Conservation (phyloP, 2,329 filamentous ascomycete genomes). For the Pestalotiopsis sp. region DNA sequence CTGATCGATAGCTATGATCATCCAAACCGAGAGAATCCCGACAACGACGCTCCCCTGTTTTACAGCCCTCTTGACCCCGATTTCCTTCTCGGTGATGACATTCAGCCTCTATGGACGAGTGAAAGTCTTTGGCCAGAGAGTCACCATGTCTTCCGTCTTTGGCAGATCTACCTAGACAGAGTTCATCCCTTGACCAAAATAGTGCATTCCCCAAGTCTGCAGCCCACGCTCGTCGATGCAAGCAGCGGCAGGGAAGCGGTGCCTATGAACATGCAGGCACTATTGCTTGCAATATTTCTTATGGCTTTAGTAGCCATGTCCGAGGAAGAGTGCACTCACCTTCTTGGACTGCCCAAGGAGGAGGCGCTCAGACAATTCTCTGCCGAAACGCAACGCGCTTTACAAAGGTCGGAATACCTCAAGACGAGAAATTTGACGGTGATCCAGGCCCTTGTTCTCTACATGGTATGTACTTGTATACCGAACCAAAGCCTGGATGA, state of each 20-base stretch:
- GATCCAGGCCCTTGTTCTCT: conserved; percentile 61
- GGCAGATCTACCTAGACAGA: conserved; percentile 75
- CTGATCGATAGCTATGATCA: too few relatives aligned
- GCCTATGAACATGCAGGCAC: conserved; percentile 60
- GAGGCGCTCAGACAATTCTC: conserved; percentile 55
- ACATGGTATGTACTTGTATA: conserved; percentile 45
- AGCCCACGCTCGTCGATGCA: conserved; percentile 66
- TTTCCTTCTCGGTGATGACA: too few relatives aligned
- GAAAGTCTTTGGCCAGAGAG: too few relatives aligned
- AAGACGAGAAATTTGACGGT: conserved; percentile 60
- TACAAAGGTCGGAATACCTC: conserved; percentile 59
- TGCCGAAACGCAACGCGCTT: conserved; percentile 49
- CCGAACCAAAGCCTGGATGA: background rate
- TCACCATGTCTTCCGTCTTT: conserved; percentile 67
- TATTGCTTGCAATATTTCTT: conserved; percentile 68
- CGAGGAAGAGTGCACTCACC: conserved; percentile 54
- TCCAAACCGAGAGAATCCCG: too few relatives aligned
- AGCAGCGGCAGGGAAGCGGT: conserved; percentile 57
- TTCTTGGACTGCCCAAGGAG: conserved; percentile 52
- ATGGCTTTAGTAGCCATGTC: conserved; percentile 59
- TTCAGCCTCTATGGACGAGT: too few relatives aligned
- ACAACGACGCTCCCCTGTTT: too few relatives aligned
- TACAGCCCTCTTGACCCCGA: too few relatives aligned
- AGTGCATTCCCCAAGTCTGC: conserved; percentile 71
- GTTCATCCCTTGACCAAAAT: conserved; percentile 64